phyloP scores from a whole-genome alignment of 2,329 filamentous ascomycete species.

The Colletotrichum aenigma region DNA sequence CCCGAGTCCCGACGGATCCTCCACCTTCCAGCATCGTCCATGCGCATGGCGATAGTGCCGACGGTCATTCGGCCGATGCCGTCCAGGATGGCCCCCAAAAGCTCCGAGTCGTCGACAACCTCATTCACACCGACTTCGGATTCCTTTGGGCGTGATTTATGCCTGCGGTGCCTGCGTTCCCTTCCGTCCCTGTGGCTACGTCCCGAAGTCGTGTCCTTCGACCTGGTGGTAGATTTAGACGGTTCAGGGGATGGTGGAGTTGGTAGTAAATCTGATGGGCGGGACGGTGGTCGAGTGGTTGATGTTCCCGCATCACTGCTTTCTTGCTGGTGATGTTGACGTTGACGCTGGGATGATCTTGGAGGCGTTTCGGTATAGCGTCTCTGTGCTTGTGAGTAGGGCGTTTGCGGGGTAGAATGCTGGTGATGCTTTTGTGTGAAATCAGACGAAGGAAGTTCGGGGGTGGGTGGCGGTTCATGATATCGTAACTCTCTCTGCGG shows the following conservation, averaged over 20 bases:
- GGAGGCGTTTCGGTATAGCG: not conserved
- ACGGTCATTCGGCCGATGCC: slow-evolving; percentile 38
- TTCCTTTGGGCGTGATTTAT: not conserved
- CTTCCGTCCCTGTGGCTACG: not conserved
- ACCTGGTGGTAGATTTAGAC: not conserved
- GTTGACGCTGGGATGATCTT: not conserved
- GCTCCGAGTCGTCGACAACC: slow-evolving; percentile 29
- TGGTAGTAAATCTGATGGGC: not conserved
- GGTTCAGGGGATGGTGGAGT: not conserved
- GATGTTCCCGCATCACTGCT: not conserved
- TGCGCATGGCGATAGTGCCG: slow-evolving; percentile 30
- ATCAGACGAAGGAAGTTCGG: not conserved
- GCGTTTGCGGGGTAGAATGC: not conserved
- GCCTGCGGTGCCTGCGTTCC: not conserved
- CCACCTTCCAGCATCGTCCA: slow-evolving; percentile 45
- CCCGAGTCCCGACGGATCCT: slow-evolving; percentile 30
- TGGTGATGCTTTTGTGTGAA: not conserved
- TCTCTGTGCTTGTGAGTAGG: not conserved
- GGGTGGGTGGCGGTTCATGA: not conserved
- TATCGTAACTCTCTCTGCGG: not conserved
- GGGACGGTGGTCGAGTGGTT: not conserved
- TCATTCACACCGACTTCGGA: not conserved
- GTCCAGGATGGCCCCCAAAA: slow-evolving; percentile 38
- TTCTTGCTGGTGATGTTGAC: not conserved
- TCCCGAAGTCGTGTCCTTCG: not conserved